These are phyloP conservation scores for Kockiozyma suomiensis DNA, from an alignment of 805 yeast genomes.

Conservation along the genomic window DNA sequence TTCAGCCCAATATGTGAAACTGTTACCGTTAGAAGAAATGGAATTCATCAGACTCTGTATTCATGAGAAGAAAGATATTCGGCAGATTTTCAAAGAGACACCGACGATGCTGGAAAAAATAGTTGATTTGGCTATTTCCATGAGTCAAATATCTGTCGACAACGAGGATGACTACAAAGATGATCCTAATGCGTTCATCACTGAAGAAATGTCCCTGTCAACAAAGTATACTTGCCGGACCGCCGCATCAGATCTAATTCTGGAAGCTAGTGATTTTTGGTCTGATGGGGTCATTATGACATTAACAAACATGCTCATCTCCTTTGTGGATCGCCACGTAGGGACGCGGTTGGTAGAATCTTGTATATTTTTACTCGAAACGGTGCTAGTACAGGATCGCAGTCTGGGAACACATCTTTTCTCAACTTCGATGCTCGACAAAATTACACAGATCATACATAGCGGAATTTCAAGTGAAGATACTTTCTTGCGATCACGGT, in stretches of 20 bases:
- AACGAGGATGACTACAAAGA: conserved; percentile 52
- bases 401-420: conserved; percentile 16
- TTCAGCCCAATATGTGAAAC: conserved; percentile 4
- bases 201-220: conserved; percentile 72
- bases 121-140: conserved; percentile 40
- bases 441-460: not conserved
- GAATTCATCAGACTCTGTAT: conserved; percentile 19
- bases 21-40: conserved; percentile 25
- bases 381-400: conserved; percentile 26
- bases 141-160: conserved; percentile 48
- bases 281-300: conserved; percentile 9
- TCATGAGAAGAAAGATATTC: conserved; percentile 12
- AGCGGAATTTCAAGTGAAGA: conserved; percentile 3
- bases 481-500: conserved; percentile 29
- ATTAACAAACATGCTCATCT: not conserved
- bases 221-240: conserved; percentile 61
- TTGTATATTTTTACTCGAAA: conserved; percentile 22
- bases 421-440: not conserved
- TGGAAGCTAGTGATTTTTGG: conserved; percentile 8
- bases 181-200: conserved; percentile 70
- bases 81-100: conserved; percentile 2
- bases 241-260: conserved; percentile 54
- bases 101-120: conserved; percentile 5
- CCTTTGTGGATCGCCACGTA: not conserved
- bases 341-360: conserved; percentile 14